phyloP scores from a whole-genome alignment of 768 basidiomycete species.

The Phaeolepiota aurea region DNA sequence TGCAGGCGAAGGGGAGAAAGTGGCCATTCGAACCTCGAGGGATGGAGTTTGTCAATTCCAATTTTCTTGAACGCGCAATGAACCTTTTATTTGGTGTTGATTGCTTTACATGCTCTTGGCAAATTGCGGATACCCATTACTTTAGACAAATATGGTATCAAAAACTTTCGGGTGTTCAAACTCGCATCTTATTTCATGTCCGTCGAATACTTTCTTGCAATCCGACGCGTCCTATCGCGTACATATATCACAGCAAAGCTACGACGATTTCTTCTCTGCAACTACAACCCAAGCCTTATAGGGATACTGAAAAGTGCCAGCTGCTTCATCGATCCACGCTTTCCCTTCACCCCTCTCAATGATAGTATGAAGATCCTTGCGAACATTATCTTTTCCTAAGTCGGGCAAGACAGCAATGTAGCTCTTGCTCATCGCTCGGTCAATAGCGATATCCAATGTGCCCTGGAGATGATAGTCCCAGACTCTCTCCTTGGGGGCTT shows the following conservation, averaged over 20 bases:
- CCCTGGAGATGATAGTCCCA: conserved; percentile 47
- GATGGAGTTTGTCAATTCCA: too few species aligned
- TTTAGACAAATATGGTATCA: too few species aligned
- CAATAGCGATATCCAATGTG: conserved; percentile 46
- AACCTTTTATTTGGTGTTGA: too few species aligned
- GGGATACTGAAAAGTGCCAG: conserved; percentile 74
- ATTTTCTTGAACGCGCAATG: too few species aligned
- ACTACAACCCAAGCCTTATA: conserved; percentile 64
- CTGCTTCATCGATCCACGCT: conserved; percentile 66
- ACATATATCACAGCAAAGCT: too few species aligned
- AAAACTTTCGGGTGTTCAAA: too few species aligned
- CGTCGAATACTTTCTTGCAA: too few species aligned
- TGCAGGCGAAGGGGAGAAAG: conserved; percentile 52
- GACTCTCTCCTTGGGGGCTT: conserved; percentile 44
- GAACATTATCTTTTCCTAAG: conserved; percentile 48
- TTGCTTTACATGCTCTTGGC: too few species aligned
- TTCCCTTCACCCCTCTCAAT: conserved; percentile 51
- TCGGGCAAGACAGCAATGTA: conserved; percentile 64
- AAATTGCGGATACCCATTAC: too few species aligned
- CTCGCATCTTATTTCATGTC: too few species aligned
- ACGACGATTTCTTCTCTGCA: conserved; percentile 24
- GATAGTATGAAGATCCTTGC: conserved; percentile 42
- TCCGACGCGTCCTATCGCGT: too few species aligned
- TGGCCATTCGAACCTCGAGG: conserved; percentile 50
- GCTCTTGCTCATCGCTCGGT: conserved; percentile 76